phyloP scores from a whole-genome alignment of 805 yeast species.

The Candida schatavii region DNA sequence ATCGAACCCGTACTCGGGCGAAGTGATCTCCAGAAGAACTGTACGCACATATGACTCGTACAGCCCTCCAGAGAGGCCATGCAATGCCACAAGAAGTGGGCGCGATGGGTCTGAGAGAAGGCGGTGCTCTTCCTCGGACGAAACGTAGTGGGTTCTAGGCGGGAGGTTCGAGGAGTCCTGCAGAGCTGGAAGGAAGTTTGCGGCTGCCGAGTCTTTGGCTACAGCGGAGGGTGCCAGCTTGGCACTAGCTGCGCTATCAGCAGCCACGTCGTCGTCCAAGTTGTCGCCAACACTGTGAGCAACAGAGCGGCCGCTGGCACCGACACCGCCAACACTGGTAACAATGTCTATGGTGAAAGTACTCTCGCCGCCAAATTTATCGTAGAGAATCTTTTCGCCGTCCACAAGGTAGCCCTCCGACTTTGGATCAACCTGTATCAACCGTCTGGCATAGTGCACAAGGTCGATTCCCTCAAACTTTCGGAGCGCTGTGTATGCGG shows the following conservation, averaged over 20 bases:
- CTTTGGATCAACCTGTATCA: constrained; percentile 28
- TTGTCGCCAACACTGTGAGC: constrained; percentile 2
- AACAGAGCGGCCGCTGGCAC: no score
- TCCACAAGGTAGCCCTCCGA: constrained; percentile 22
- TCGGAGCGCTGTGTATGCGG: constrained; percentile 45
- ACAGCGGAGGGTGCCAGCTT: neutral
- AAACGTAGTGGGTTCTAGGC: constrained; percentile 64
- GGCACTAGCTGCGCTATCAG: neutral
- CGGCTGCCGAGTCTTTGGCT: neutral
- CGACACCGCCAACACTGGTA: no score
- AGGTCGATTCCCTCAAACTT: constrained; percentile 40
- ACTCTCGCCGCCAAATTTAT: constrained; percentile 41
- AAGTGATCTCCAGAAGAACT: constrained; percentile 42
- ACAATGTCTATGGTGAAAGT: constrained; percentile 51
- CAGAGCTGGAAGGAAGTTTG: constrained; percentile 4
- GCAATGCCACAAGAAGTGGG: constrained; percentile 62
- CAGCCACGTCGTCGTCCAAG: neutral
- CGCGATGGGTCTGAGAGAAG: constrained; percentile 36
- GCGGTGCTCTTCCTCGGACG: constrained; percentile 39
- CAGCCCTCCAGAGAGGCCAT: constrained; percentile 80
- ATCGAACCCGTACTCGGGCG: constrained; percentile 44
- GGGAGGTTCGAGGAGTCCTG: constrained; percentile 48
- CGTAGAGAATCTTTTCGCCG: constrained; percentile 33
- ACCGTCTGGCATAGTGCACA: constrained; percentile 45
- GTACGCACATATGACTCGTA: constrained; percentile 71